phyloP scores from a whole-genome alignment of 2,329 filamentous ascomycete species.

The Ophiostoma populinum region DNA sequence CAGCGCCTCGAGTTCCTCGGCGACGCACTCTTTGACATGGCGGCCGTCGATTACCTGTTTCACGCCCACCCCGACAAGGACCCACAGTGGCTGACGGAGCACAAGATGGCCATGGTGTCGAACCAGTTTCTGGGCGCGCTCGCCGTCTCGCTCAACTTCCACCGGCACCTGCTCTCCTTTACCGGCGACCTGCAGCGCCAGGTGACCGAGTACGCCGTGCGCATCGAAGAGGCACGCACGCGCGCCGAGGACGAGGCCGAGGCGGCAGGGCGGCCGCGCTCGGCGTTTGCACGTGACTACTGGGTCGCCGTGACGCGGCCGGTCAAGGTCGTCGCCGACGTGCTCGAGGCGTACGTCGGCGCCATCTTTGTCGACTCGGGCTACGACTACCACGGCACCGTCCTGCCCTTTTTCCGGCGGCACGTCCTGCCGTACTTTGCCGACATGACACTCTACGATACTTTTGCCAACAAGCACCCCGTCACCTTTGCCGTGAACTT shows the following conservation, averaged over 20 bases:
- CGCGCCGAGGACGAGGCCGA: constrained; percentile 19
- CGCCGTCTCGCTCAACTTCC: constrained; percentile 60
- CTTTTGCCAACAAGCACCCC: constrained; percentile 73
- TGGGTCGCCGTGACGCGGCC: constrained; percentile 48
- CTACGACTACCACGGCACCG: constrained; percentile 61
- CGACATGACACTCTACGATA: constrained; percentile 77
- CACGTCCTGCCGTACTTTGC: constrained; percentile 65
- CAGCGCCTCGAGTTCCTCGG: constrained; percentile 87
- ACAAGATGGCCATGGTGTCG: constrained; percentile 98
- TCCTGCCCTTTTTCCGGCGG: constrained; percentile 59
- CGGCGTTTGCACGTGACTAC: constrained; percentile 40
- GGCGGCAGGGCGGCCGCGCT: constrained; percentile 17
- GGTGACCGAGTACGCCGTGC: constrained; percentile 36
- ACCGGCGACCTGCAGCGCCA: constrained; percentile 24
- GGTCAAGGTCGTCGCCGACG: constrained; percentile 65
- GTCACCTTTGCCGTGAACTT: constrained; percentile 53
- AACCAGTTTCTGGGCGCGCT: constrained; percentile 85
- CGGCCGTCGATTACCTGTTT: constrained; percentile 68
- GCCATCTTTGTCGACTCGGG: constrained; percentile 80
- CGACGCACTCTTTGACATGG: constrained; percentile 76
- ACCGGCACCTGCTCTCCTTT: constrained; percentile 52
- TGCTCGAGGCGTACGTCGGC: constrained; percentile 77
- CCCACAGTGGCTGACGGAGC: constrained; percentile 93
- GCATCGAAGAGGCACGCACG: constrained; percentile 28
- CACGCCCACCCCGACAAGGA: constrained; percentile 59